phyloP scores from a whole-genome alignment of 2,329 filamentous ascomycete genomes.

The Cryphonectria parasitica region DNA sequence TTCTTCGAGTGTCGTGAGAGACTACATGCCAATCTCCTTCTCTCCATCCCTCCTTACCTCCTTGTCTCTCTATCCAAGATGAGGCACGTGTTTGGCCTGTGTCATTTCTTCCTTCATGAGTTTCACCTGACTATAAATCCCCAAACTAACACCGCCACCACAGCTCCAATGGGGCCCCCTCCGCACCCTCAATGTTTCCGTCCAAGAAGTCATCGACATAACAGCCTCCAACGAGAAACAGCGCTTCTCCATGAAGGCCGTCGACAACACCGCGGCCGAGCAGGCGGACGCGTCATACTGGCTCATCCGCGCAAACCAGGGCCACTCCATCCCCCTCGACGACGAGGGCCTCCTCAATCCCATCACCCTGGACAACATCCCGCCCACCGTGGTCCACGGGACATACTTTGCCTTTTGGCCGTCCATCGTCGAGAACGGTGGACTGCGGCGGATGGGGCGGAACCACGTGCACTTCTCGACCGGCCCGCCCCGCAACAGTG shows the following conservation, averaged over 20 bases:
- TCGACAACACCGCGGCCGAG: constrained; percentile 3
- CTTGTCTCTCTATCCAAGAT: too few species aligned
- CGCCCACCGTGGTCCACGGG: constrained; percentile 77
- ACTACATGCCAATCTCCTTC: neutral
- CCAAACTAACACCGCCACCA: neutral
- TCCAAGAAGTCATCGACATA: constrained; percentile 68
- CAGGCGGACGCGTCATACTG: constrained; percentile 64
- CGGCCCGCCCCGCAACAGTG: constrained; percentile 61
- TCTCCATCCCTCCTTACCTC: too few species aligned
- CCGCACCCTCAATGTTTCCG: constrained; percentile 70
- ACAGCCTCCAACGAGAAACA: constrained; percentile 86
- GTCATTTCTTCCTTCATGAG: neutral
- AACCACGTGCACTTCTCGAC: constrained; percentile 91
- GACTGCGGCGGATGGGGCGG: constrained; percentile 77
- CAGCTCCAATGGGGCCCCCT: constrained; percentile 62
- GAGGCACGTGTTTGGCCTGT: too few species aligned
- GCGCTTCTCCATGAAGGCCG: constrained; percentile 78
- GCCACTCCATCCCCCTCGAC: constrained; percentile 80
- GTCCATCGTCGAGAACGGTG: constrained; percentile 74
- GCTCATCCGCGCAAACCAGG: constrained; percentile 94
- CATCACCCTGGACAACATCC: constrained; percentile 66
- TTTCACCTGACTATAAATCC: neutral
- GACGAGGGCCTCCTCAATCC: constrained; percentile 72
- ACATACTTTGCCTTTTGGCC: constrained; percentile 84
- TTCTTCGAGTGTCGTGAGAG: neutral